Conservation (phyloP, 1,284 basidiomycete species). For the Testicularia cyperi region DNA sequence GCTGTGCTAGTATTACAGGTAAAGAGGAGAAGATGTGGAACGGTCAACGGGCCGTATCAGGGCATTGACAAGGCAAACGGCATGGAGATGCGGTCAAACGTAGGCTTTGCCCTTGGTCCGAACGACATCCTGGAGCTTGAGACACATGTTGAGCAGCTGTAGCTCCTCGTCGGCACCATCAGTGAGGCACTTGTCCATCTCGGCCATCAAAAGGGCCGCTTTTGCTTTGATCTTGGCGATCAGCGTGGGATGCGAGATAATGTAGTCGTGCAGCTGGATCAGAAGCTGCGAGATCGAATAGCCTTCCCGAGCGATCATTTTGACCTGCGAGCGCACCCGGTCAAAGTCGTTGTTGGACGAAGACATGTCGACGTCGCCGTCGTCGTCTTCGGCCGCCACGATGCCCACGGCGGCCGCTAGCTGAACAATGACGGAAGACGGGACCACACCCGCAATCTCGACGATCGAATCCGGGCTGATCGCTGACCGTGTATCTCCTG, state of each 20-base stretch:
- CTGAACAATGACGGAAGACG: constrained; percentile 70
- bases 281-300: constrained; percentile 90
- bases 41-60: too few relatives aligned
- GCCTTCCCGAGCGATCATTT: constrained; percentile 76
- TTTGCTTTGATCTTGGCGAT: constrained; percentile 78
- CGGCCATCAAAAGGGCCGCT: constrained; percentile 82
- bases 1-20: too few relatives aligned
- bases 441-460: constrained; percentile 96
- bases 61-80: too few relatives aligned
- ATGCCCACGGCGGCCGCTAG: constrained; percentile 78
- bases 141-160: constrained; percentile 83
- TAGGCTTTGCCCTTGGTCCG: constrained; percentile 29
- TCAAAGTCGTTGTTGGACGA: constrained; percentile 66
- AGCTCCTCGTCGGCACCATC: constrained; percentile 98
- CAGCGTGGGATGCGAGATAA: constrained; percentile 78
- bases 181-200: constrained; percentile 92
- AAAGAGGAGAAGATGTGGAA: too few relatives aligned
- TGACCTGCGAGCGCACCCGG: constrained; percentile 72
- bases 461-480: constrained; percentile 67
- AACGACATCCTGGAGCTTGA: constrained; percentile 65
- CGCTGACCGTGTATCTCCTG: constrained; percentile 16
- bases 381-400: constrained; percentile 60
- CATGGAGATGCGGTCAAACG: too few relatives aligned
- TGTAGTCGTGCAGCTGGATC: constrained; percentile 87
- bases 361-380: constrained; percentile 64